phyloP scores from a whole-genome alignment of 2,329 filamentous ascomycete species.

The Coniella lustricola region DNA sequence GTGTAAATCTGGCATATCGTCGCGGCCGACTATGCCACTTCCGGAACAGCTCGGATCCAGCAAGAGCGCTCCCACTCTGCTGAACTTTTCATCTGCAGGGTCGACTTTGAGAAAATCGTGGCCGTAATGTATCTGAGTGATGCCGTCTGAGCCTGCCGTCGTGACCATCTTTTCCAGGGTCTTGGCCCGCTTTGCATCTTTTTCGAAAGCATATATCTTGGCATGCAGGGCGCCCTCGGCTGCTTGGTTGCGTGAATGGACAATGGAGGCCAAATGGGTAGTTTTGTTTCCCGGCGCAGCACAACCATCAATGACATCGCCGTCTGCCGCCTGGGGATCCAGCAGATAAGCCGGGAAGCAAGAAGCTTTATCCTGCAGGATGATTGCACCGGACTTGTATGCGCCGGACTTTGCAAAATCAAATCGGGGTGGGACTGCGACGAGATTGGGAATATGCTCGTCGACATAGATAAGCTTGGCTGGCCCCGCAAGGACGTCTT shows the following conservation, averaged over 20 bases:
- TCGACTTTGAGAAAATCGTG: slow-evolving; percentile 79
- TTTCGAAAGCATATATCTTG: slow-evolving; percentile 71
- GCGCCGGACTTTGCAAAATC: slow-evolving; percentile 68
- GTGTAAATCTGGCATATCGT: slow-evolving; percentile 65
- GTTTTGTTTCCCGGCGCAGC: slow-evolving; percentile 97
- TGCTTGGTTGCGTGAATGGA: slow-evolving; percentile 39
- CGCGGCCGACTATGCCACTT: slow-evolving; percentile 85
- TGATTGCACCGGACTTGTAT: slow-evolving; percentile 71
- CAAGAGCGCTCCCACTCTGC: slow-evolving; percentile 70
- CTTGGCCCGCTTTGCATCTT: slow-evolving; percentile 61
- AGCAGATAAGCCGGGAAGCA: slow-evolving; percentile 92
- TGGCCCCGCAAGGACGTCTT: slow-evolving; percentile 42
- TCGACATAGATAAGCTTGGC: slow-evolving; percentile 63
- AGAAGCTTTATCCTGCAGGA: slow-evolving; percentile 93
- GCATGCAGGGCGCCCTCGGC: slow-evolving; percentile 20
- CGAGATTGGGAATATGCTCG: slow-evolving; percentile 70
- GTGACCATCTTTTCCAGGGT: slow-evolving; percentile 81
- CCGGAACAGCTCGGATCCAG: slow-evolving; percentile 94
- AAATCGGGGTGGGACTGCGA: slow-evolving; percentile 66
- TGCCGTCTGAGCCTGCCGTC: slow-evolving; percentile 60
- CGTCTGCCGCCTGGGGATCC: slow-evolving; percentile 57
- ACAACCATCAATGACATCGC: slow-evolving; percentile 84
- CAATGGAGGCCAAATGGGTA: slow-evolving; percentile 78
- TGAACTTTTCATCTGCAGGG: slow-evolving; percentile 53
- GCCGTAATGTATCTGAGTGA: slow-evolving; percentile 62